Evolutionary conservation across 176 grass and related monocot genomes (phyloP), one percentile per base, ranked within the genome.

Genomic region (Musa beccarii): DNA sequence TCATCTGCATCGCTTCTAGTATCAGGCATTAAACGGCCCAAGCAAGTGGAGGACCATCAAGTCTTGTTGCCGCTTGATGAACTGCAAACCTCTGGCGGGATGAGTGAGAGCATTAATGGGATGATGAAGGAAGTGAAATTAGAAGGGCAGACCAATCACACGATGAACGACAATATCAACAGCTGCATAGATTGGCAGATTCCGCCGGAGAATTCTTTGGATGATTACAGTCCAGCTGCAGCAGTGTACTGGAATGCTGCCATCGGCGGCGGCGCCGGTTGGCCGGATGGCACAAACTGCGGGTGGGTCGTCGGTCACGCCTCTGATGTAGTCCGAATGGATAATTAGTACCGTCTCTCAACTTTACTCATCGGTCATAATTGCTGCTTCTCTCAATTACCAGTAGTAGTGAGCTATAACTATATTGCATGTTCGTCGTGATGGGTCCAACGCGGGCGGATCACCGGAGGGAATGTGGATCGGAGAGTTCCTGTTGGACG

Each of bases 401-500:
- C 10, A 21, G 22, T 28, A 28, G 63, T 61, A 7, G 8, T n/a
- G 14, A 9, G n/a, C 8, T n/a, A 61, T n/a, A 61, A 21, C 57
- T n/a, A 61, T 61, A 61, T 8, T n/a, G 9, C 6, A 61, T 61
- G 17, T 61, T n/a, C 17, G 57, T 61, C 8, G 12, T 55, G 15
- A 34, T 13, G 71, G 71, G 71, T 52, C 23, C 24, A 24, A 24
- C 22, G 43, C 15, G 29, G 34, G 67, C 68, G 43, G 49, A 52
- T 49, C 11, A n/a, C 52, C 54, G 53, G 73, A 19, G 53, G 14
- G 54, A 43, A 54, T 75, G 73, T 50, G 53, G 73, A 75, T 75
- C 53, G 73, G 73, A 75, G 73, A 56, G 54, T 43, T 75, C 73
- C 54, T 75, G 73, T 75, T 54, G 73, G 73, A 26, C 61, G 73